Percentiles rank a stretch among this genome's conserved stretches.
Evolutionary conservation across 129 eudicot species (phyloP).

Genomic region (Tagetes erecta): DNA sequence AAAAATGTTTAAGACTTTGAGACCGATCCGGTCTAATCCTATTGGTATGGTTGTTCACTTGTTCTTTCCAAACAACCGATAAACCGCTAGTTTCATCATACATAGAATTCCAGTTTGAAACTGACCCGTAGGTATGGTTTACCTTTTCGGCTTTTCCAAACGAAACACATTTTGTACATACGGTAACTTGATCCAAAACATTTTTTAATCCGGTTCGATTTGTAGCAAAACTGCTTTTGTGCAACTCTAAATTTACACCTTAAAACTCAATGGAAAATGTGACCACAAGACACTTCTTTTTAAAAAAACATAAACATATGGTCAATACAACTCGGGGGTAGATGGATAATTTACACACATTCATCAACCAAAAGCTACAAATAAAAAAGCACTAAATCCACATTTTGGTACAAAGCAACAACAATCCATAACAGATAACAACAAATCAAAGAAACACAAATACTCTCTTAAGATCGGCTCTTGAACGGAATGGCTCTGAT

Average conservation of each 20-base stretch:
- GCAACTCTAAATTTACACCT: neutral
- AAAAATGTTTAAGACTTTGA: too few species aligned
- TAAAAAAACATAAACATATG: constrained; percentile 4
- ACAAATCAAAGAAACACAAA: constrained; percentile 9
- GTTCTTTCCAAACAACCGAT: too few species aligned
- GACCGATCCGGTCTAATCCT: too few species aligned
- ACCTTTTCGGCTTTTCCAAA: too few species aligned
- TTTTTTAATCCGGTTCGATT: too few species aligned
- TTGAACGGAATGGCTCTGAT: constrained; percentile 90
- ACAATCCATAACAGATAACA: constrained; percentile 5
- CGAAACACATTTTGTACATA: too few species aligned
- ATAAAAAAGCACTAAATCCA: constrained; percentile 12
- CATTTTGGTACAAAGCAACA: constrained; percentile 18
- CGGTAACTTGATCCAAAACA: too few species aligned
- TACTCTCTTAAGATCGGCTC: constrained; percentile 50
- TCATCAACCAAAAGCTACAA: constrained; percentile 1
- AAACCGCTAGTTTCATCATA: too few species aligned
- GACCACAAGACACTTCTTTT: neutral
- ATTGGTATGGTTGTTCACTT: too few species aligned
- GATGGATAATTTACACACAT: constrained; percentile 48
- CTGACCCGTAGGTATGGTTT: too few species aligned
- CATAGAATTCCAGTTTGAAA: too few species aligned
- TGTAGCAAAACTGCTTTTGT: too few species aligned
- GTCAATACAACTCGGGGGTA: constrained; percentile 33
- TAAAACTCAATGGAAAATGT: constrained; percentile 15